Evolutionary conservation across 2,329 filamentous ascomycete genomes (phyloP).

Genomic region (Trichophyton schoenleinii): DNA sequence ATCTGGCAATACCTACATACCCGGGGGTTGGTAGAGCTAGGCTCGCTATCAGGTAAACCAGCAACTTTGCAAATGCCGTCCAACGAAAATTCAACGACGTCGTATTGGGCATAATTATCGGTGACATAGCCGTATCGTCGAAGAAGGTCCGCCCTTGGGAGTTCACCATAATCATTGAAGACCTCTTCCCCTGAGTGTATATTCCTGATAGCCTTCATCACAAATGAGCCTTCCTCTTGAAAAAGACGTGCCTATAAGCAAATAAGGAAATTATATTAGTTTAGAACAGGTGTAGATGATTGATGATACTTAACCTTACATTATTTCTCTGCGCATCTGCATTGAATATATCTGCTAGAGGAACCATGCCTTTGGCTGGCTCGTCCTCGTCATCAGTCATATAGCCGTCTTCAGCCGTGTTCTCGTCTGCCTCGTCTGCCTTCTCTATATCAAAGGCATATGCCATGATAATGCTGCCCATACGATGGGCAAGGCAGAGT

Average conservation of each 20-base stretch:
- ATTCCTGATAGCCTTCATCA: conserved; percentile 1
- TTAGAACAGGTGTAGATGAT: background rate
- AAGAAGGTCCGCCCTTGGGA: conserved; percentile 70
- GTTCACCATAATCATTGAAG: conserved; percentile 78
- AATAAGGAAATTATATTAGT: background rate
- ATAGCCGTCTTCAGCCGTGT: conserved; percentile 40
- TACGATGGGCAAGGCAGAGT: conserved; percentile 54
- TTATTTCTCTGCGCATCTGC: conserved; percentile 76
- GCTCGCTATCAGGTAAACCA: conserved; percentile 20
- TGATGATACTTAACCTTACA: conserved; percentile 32
- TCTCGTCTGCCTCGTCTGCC: conserved; percentile 32
- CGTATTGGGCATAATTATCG: conserved; percentile 59
- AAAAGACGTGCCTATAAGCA: conserved; percentile 42
- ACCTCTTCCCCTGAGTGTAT: conserved; percentile 52
- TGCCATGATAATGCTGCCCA: conserved; percentile 83
- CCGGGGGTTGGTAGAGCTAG: conserved; percentile 21
- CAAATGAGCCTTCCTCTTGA: conserved; percentile 37
- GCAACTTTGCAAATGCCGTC: conserved; percentile 40
- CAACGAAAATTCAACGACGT: conserved; percentile 68
- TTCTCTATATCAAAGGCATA: conserved; percentile 76
- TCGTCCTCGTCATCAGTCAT: conserved; percentile 54
- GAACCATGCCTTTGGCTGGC: conserved; percentile 75
- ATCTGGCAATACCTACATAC: conserved; percentile 15
- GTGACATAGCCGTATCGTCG: conserved; percentile 83
- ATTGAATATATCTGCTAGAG: conserved; percentile 80